Evolutionary conservation across 2,329 filamentous ascomycete genomes (phyloP).

Genomic region (Stagonosporopsis chrysanthemi): DNA sequence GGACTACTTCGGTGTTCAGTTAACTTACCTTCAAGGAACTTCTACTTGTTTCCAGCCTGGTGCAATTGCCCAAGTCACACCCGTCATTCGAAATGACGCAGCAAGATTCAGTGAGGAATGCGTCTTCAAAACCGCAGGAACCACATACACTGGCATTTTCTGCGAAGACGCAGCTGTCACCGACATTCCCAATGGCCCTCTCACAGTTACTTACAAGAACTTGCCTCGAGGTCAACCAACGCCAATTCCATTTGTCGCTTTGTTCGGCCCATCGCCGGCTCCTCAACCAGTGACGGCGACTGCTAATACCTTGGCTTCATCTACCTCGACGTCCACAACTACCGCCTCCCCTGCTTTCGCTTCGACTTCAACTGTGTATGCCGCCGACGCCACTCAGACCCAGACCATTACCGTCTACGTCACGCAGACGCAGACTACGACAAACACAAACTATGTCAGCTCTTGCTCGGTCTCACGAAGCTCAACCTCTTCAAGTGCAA

Average conservation of each 20-base stretch:
- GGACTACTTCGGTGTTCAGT: conserved; percentile 12
- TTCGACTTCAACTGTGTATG: conserved; percentile 5
- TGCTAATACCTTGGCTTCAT: no score
- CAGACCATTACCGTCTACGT: conserved; percentile 6
- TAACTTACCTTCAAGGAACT: conserved; percentile 7
- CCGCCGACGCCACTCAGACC: conserved; percentile 4
- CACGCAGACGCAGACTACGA: conserved; percentile 1
- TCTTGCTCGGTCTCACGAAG: conserved; percentile 4
- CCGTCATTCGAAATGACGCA: conserved; percentile 6
- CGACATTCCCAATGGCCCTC: conserved; percentile 7
- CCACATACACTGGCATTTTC: conserved; percentile 6
- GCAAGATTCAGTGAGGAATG: not conserved
- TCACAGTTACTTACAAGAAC: conserved; percentile 13
- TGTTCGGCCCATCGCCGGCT: no score
- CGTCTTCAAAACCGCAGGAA: not conserved
- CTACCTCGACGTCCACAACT: no score
- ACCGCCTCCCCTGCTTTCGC: not conserved
- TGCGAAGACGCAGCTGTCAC: conserved; percentile 5
- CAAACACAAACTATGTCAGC: conserved; percentile 14
- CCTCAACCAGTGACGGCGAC: no score
- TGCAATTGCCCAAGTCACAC: not conserved
- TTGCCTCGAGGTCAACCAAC: not conserved
- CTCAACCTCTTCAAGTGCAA: not conserved
- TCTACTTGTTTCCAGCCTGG: conserved; percentile 10
- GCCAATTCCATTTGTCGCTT: conserved; percentile 4